These are phyloP conservation scores for Chimonanthus praecox DNA, from an alignment of 164 flowering plant genomes.

Conservation along the genomic window DNA sequence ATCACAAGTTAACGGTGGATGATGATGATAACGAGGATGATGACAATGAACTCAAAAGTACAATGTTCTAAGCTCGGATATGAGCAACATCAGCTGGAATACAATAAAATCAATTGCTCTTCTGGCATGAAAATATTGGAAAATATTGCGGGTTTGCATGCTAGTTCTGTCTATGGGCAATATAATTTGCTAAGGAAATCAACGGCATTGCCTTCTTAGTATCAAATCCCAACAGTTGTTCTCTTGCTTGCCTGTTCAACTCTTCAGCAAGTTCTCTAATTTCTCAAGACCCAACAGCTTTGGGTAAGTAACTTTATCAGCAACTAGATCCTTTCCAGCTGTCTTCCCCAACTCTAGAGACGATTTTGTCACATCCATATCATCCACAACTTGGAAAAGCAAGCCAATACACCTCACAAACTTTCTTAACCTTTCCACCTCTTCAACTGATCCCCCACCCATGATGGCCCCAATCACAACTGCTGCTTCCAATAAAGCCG, in stretches of 20 bases:
- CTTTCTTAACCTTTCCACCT: conserved; percentile 41
- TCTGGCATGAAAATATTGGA: neutral
- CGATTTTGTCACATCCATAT: conserved; percentile 61
- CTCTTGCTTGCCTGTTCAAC: conserved; percentile 44
- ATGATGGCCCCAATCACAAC: conserved; percentile 56
- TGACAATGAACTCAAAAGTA: too few relatives aligned
- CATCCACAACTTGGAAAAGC: conserved; percentile 69
- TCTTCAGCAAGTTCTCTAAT: conserved; percentile 43
- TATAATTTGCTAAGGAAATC: conserved; percentile 60
- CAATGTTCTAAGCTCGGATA: too few relatives aligned
- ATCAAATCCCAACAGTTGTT: conserved; percentile 43
- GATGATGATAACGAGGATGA: too few relatives aligned
- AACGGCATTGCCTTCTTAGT: conserved; percentile 49
- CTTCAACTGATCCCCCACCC: conserved; percentile 52
- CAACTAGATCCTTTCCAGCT: conserved; percentile 60
- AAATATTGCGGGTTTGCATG: too few relatives aligned
- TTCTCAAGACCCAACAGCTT: conserved; percentile 56
- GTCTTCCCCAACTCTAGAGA: conserved; percentile 64
- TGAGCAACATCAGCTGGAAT: neutral
- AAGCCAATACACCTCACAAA: conserved; percentile 54
- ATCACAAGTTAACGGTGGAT: too few relatives aligned
- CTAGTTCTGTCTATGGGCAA: conserved; percentile 48
- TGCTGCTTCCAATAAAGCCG: conserved; percentile 44
- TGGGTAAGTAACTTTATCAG: conserved; percentile 58
- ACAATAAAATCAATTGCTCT: conserved; percentile 2